Conservation (phyloP, 148 eudicot species). For the Rhododendron ferrugineum region DNA sequence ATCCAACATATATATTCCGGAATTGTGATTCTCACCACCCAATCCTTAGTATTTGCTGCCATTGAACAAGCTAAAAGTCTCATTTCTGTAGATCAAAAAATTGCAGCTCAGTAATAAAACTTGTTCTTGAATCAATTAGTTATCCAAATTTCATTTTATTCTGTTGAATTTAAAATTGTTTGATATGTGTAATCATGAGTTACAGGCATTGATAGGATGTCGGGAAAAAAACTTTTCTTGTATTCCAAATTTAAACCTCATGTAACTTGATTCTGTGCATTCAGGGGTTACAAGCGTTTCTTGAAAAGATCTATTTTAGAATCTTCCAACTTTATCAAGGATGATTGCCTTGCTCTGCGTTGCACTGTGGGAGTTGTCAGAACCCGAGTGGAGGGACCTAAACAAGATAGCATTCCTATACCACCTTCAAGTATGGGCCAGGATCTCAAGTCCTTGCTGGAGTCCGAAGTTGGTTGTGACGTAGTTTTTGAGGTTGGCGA, state of each 20-base stretch:
- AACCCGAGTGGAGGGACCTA: conserved; percentile 78
- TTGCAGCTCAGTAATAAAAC: neutral
- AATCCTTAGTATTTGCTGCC: neutral
- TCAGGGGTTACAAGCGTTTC: conserved; percentile 97
- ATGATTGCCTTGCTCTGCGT: conserved; percentile 64
- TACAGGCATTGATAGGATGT: neutral
- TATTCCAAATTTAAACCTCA: neutral
- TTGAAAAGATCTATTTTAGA: conserved; percentile 58
- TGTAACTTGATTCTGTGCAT: conserved; percentile 12
- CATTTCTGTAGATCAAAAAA: neutral
- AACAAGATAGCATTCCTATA: conserved; percentile 38
- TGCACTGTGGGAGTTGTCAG: conserved; percentile 94
- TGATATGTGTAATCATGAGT: neutral
- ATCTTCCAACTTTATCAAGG: conserved; percentile 60
- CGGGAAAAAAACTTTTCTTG: neutral
- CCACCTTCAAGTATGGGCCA: conserved; percentile 79
- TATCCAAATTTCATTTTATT: neutral
- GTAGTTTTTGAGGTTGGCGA: conserved; percentile 67
- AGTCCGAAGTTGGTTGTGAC: conserved; percentile 64
- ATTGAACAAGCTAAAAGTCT: neutral
- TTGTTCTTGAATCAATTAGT: neutral
- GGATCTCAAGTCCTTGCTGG: conserved; percentile 48
- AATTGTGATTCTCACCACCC: neutral
- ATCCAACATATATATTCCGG: neutral
- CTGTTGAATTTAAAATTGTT: neutral